Conservation (phyloP, 345 rosid genomes). For the Eucalyptus cladocalyx region DNA sequence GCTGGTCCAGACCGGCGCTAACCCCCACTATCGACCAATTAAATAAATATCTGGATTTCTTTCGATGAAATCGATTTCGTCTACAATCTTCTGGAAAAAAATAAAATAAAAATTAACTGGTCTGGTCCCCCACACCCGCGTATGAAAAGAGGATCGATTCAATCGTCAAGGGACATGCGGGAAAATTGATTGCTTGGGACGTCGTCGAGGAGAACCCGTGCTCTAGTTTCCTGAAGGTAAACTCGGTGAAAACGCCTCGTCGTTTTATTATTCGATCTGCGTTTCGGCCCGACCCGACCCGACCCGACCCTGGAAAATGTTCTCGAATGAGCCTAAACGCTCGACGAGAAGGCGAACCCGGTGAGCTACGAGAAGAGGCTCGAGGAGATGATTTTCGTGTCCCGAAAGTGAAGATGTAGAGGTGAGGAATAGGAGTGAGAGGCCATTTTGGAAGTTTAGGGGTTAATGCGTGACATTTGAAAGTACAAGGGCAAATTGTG, state of each 20-base stretch:
- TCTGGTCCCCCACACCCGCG: background rate
- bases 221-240: conserved; percentile 49
- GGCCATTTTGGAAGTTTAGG: background rate
- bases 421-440: background rate
- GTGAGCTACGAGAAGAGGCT: conserved; percentile 20
- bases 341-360: conserved; percentile 13
- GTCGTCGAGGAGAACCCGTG: conserved; percentile 48
- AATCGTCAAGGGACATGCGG: background rate
- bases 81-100: background rate
- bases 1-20: background rate
- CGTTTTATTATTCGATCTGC: conserved; percentile 20
- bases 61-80: background rate
- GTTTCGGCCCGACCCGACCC: conserved; percentile 33
- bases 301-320: conserved; percentile 33
- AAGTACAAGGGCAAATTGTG: background rate
- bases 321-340: conserved; percentile 58
- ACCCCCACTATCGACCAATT: background rate
- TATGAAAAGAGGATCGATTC: background rate
- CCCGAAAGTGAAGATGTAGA: background rate
- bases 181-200: background rate
- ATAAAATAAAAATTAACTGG: background rate
- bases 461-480: background rate
- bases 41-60: background rate
- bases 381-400: conserved; percentile 11
- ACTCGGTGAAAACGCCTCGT: conserved; percentile 42